Base-by-base conservation (phyloP, 192 early-diverging fungal species). In the Fimicolochytrium jonesii region DNA sequence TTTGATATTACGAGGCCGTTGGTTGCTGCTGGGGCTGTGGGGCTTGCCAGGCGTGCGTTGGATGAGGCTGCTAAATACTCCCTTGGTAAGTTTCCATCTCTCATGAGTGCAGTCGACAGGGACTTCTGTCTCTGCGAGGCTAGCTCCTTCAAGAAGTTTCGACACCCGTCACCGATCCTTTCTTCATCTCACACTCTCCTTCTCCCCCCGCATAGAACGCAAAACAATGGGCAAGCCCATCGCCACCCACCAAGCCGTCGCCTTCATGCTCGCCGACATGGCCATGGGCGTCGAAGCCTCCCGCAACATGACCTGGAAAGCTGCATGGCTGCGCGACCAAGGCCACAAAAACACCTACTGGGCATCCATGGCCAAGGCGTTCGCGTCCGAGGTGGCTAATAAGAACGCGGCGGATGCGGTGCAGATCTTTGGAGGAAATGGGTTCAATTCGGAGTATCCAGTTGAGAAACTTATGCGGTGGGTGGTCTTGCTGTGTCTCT, bases 191-290 rank as follows among this genome's bases (percentile, higher is more conserved):
- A n/a, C n/a, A n/a, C n/a, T n/a, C n/a, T 17, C 5, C 41, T 44
- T 22, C 13, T 25, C 11, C 13, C 54, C n/a, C n/a, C n/a, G n/a
- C n/a, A n/a, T 86, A 63, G 91, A 97, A 71, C 88, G 94, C 64
- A 95, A 93, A 81, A 95, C 94, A 17, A 94, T 97, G 92, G 93
- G 93, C 47, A 91, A 89, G 75, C 74, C 72, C 37, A 95, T 97
- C 43, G 44, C 75, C 18, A 84, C 90, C 55, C 92, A 97, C 75
- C 93, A 94, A 75, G 92, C 91, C 28, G 81, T 97, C 39, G 81
- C 88, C 2, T 94, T 94, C 63, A 97, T 94, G 92, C 79, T 97
- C 20, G 94, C 94, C 6, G 92, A 97, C 74, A 94, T 93, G 92
- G 94, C 92, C 32, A 97, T 97, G 53, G 89, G 92, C 64, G 86